phyloP scores from a whole-genome alignment of 2,329 filamentous ascomycete genomes.

The Sporothrix brunneoviolacea region DNA sequence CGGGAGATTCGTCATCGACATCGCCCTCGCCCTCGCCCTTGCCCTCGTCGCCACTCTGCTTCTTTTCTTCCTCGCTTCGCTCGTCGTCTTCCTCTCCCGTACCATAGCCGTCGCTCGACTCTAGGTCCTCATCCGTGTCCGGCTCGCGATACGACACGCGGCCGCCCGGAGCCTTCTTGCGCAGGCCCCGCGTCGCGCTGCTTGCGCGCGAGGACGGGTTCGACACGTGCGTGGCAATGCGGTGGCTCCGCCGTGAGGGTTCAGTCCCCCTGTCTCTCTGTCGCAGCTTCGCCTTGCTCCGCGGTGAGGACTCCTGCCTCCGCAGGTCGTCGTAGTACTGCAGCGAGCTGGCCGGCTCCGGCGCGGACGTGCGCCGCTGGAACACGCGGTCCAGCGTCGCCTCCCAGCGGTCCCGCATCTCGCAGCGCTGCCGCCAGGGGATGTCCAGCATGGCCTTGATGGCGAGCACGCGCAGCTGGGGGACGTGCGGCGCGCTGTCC shows the following conservation, averaged over 20 bases:
- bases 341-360: constrained; percentile 20
- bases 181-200: constrained; percentile 5
- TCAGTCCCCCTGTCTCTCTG: background rate
- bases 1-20: constrained; percentile 4
- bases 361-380: constrained; percentile 34
- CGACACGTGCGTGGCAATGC: constrained; percentile 26
- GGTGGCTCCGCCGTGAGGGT: constrained; percentile 28
- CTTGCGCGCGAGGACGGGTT: constrained; percentile 24
- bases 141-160: constrained; percentile 36
- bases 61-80: constrained; percentile 11
- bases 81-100: constrained; percentile 3
- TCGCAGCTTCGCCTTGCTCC: background rate
- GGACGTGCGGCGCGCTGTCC: constrained; percentile 59
- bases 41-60: constrained; percentile 1
- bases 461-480: constrained; percentile 59
- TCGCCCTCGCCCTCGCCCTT: constrained; percentile 13
- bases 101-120: constrained; percentile 18
- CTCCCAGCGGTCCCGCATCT: constrained; percentile 73
- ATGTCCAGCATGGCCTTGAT: constrained; percentile 74
- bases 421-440: constrained; percentile 74
- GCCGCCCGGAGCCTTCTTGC: background rate
- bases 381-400: constrained; percentile 63
- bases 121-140: constrained; percentile 38
- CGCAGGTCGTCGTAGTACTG: constrained; percentile 12
- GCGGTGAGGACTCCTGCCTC: background rate